Percentiles rank a stretch among this genome's conserved stretches.
Evolutionary conservation across 2,329 filamentous ascomycete genomes (phyloP).

Genomic region (Neofusicoccum sp.): DNA sequence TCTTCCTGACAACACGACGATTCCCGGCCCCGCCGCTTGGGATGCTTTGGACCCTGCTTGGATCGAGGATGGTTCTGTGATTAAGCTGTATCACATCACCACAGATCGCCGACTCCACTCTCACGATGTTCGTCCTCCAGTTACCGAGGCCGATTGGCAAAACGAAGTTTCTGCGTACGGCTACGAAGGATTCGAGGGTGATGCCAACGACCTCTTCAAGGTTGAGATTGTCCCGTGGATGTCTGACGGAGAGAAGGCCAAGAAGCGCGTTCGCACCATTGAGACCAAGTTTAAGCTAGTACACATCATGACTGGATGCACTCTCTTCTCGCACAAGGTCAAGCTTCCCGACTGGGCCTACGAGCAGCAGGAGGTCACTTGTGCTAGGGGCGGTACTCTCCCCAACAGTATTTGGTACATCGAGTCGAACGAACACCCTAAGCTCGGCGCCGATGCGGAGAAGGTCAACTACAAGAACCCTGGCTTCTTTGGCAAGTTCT

Average conservation of each 20-base stretch:
- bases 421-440: slow-evolving; percentile 84
- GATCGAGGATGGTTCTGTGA: slow-evolving; percentile 76
- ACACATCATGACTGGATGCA: slow-evolving; percentile 95
- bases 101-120: slow-evolving; percentile 93
- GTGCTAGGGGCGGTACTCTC: slow-evolving; percentile 84
- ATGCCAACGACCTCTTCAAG: slow-evolving; percentile 94
- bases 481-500: slow-evolving; percentile 97
- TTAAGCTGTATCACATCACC: slow-evolving; percentile 80
- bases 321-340: slow-evolving; percentile 97
- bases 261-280: slow-evolving; percentile 86
- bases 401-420: slow-evolving; percentile 98
- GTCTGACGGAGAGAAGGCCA: slow-evolving; percentile 77
- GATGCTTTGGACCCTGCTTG: slow-evolving; percentile 69
- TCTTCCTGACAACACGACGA: slow-evolving; percentile 70
- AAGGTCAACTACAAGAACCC: slow-evolving; percentile 96
- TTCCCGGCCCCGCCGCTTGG: slow-evolving; percentile 84
- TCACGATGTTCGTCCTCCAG: slow-evolving; percentile 75
- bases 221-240: slow-evolving; percentile 92
- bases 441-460: slow-evolving; percentile 73
- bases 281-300: slow-evolving; percentile 95
- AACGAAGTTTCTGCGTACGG: slow-evolving; percentile 97
- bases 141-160: slow-evolving; percentile 68
- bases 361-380: slow-evolving; percentile 99
- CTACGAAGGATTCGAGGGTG: slow-evolving; percentile 93
- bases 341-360: slow-evolving; percentile 98